Base-by-base conservation (phyloP, 495 filamentous ascomycete genomes). In the Aspergillus steynii region DNA sequence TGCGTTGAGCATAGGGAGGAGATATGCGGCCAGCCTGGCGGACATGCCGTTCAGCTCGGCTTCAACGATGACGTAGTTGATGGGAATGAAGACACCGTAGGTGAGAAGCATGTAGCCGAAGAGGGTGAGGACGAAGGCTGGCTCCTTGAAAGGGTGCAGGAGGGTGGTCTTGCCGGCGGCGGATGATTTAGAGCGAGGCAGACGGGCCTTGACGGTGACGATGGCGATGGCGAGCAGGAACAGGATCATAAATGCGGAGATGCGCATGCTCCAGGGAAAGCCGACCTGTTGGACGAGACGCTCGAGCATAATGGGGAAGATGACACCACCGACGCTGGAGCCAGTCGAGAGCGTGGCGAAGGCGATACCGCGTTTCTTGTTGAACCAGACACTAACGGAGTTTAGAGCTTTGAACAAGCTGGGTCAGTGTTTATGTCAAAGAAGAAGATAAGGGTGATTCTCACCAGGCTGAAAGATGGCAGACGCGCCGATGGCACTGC, bases 291-390 rank as follows among this genome's bases (percentile, higher is more conserved):
- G 55, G 7, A 78, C 71, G 14, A 82, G 66, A 20, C 70, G 69
- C 4, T 61, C 60, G 0, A 78, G 53, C 66, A 77, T 68, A 37
- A 72, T 73, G 8, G 74, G 74, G 50, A 86, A 75, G 20, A 85
- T 70, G 25, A 86, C 67, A 8, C 83, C 85, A 20, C 84, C 83
- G 4, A 85, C 53, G 10, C 77, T 80, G 0, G 80, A 83, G 0
- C 86, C 85, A 0, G 78, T 68, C 0, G 82, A 65, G 2, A 78
- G 72, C 2, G 86, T 55, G 0, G 84, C 86, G 26, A 83, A 60
- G 0, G 84, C 86, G 4, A 75, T 69, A 0, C 70, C 84, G 12
- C 85, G 74, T 31, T 77, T 77, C 58, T 78, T 76, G 48, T 72
- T 61, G 59, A 88, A 88, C 71, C 79, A 86, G 50, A 81, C 77